These are phyloP conservation scores for Lasiodiplodia citricola DNA, from an alignment of 2,329 filamentous ascomycete species.

Conservation along the genomic window DNA sequence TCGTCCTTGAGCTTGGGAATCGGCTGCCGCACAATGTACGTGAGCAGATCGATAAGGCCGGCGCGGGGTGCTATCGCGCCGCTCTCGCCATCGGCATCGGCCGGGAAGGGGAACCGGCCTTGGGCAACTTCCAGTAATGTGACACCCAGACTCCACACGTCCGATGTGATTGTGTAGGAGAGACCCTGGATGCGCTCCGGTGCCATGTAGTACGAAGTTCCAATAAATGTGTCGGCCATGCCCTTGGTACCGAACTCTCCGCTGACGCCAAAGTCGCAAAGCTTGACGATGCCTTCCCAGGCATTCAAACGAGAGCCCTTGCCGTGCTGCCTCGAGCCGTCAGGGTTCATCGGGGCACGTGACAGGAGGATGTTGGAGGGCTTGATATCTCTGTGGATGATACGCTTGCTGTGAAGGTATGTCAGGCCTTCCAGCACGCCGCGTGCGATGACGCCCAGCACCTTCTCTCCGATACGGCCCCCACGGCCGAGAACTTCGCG, in stretches of 20 bases:
- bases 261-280: slow-evolving; percentile 97
- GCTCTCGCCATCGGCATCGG: slow-evolving; percentile 59
- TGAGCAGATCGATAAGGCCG: slow-evolving; percentile 91
- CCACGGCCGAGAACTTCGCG: slow-evolving; percentile 95
- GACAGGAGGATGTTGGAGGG: slow-evolving; percentile 96
- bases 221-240: slow-evolving; percentile 98
- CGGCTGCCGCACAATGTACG: slow-evolving; percentile 94
- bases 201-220: slow-evolving; percentile 99
- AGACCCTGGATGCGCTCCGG: slow-evolving; percentile 97
- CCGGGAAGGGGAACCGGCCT: slow-evolving; percentile 96
- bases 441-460: slow-evolving; percentile 94
- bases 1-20: slow-evolving; percentile 97
- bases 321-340: slow-evolving; percentile 6
- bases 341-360: slow-evolving; percentile 51
- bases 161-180: slow-evolving; percentile 97
- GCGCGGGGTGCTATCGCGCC: slow-evolving; percentile 94
- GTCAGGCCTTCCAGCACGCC: slow-evolving; percentile 92
- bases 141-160: slow-evolving; percentile 97
- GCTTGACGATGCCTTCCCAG: slow-evolving; percentile 83
- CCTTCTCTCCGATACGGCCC: slow-evolving; percentile 94
- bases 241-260: slow-evolving; percentile 98
- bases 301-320: slow-evolving; percentile 22
- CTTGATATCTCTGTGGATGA: slow-evolving; percentile 99
- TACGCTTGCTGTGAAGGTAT: slow-evolving; percentile 93
- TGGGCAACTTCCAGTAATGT: slow-evolving; percentile 99